Evolutionary conservation across 2,329 filamentous ascomycete genomes (phyloP), one percentile per base, ranked within the genome.

Genomic region (Coniochaeta sp.): DNA sequence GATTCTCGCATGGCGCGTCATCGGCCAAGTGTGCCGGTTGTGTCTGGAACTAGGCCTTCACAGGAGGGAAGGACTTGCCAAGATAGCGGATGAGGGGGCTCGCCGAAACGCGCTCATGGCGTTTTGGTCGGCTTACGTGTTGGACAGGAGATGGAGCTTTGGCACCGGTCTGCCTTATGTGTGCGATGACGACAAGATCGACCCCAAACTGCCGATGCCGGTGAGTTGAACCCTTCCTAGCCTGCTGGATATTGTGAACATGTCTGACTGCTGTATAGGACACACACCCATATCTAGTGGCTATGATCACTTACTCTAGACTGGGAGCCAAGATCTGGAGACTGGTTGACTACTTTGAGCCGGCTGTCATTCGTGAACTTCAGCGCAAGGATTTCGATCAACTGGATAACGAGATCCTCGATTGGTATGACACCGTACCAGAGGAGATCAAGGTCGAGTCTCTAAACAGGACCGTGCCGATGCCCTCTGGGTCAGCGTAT

Each of bases 321-420:
- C 87, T 97, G 43, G 89, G 88, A 31, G 92, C 91, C 61, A 93
- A 90, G 71, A 90, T 97, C 11, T 97, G 92, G 91, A 85, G 84
- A 59, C 87, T 91, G 3, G 87, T 95, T 12, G 84, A 90, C 38
- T 85, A 88, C 56, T 86, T 86, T 52, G 86, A 89, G 26, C 79
- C 79, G 0, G 73, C 80, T 47, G 77, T 84, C n/a, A 79, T 84
- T 0, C 80, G 82, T 38, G 86, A 89, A 43, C 78, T 90, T 59
- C 86, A 86, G 63, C 83, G 85, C 34, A 86, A 90, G 62, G 89
- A 93, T 63, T 90, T 96, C 61, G 88, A 89, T 31, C 87, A 86
- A 57, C 80, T 97, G 7, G 93, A 97, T 69, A 88, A 87, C 62
- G 89, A 96, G 68, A 88, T 96, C 56, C 77, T 95, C 5, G 85